Conservation (phyloP, 768 basidiomycete genomes). For the Lactarius deliciosus region DNA sequence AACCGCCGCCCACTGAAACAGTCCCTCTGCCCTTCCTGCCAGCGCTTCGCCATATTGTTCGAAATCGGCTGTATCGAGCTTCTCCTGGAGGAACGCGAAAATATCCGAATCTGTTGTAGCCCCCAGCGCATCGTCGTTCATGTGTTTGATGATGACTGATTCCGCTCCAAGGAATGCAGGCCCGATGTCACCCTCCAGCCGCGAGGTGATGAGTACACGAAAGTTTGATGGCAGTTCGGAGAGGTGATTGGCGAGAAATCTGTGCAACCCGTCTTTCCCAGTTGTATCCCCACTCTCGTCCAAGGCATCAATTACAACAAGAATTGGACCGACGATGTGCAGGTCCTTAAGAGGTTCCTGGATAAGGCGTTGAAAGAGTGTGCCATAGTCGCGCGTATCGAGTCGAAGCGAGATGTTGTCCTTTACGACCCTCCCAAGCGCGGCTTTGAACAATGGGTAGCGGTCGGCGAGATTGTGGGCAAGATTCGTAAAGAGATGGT, state of each 20-base stretch:
- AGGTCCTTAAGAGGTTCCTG: background rate
- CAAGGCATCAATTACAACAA: background rate
- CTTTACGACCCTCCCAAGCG: too few relatives aligned
- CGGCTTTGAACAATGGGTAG: too few relatives aligned
- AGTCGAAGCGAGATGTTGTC: too few relatives aligned
- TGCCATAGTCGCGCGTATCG: background rate
- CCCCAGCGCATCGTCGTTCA: too few relatives aligned
- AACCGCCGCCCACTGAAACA: background rate
- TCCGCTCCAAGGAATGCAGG: too few relatives aligned
- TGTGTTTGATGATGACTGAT: too few relatives aligned
- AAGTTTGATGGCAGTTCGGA: constrained; percentile 1
- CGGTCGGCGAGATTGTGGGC: too few relatives aligned
- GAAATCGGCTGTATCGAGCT: background rate
- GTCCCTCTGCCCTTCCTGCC: background rate
- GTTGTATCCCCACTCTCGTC: background rate
- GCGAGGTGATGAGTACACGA: constrained; percentile 3
- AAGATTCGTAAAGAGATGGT: too few relatives aligned
- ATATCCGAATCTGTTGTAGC: too few relatives aligned
- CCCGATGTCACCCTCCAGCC: background rate
- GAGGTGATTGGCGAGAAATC: background rate
- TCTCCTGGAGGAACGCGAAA: too few relatives aligned
- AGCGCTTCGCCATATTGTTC: background rate
- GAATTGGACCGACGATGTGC: background rate
- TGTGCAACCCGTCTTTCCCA: background rate
- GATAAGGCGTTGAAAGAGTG: background rate